Evolutionary conservation across 495 filamentous ascomycete genomes (phyloP), one percentile per base, ranked within the genome.

Genomic region (Penicillium ucsense): DNA sequence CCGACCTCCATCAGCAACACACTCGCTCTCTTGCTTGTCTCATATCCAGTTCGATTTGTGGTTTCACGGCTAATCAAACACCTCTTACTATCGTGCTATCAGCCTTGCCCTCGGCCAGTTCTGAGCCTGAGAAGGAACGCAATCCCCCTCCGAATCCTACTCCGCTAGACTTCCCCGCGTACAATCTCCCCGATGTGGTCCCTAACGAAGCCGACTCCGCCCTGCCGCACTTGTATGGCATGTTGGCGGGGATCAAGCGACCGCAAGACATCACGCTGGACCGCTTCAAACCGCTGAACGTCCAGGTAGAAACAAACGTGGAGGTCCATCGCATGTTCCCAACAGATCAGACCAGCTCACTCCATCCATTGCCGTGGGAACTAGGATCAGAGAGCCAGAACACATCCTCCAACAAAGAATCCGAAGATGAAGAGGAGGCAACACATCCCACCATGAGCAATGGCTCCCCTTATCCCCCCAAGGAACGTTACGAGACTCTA

Each of bases 211-310:
- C 49, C 11, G 57, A 66, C 45, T 52, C 58, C n/a, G 52, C 57
- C 35, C 54, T 69, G 27, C 49, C 53, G 36, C 60, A 67, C 29
- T 57, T 82, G 4, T 53, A 65, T 38, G 43, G 51, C 27, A 60
- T 71, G 4, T 72, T 81, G 46, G 57, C 64, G 35, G 65, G 55
- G n/a, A 70, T 82, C 46, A 66, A 71, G 52, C 76, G 70, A 33
- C 74, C 74, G 8, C 70, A 72, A 38, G 78, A 78, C 56, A 67
- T 81, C 58, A 64, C 60, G 12, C 38, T 61, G 29, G 61, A 77
- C 28, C 70, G 76, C 37, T 63, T 83, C 46, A 56, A 69, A 11
- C 62, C 70, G 11, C 64, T 84, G 31, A 83, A 83, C 51, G 52
- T 83, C 31, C 54, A 65, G 4, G 48, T 80, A 30, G 59, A 68